Conservation (phyloP, 2,329 filamentous ascomycete genomes). For the Penicillium glabrum region DNA sequence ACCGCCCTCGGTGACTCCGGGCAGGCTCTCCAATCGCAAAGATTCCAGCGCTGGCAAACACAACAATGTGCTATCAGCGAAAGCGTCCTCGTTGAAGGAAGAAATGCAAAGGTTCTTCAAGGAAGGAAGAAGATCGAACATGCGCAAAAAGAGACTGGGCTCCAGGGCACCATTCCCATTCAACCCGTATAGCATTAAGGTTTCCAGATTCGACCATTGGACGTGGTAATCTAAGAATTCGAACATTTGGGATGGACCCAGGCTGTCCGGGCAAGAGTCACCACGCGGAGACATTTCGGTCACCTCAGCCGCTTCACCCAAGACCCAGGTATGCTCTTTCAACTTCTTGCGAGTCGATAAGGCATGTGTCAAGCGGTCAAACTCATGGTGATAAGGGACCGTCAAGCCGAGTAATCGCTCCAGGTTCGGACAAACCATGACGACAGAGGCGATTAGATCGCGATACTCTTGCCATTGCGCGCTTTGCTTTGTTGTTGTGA, state of each 20-base stretch:
- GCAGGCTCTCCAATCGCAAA: constrained; percentile 56
- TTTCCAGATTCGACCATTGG: constrained; percentile 53
- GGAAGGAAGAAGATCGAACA: constrained; percentile 53
- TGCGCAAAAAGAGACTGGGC: constrained; percentile 55
- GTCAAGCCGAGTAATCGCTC: constrained; percentile 56
- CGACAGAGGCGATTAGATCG: constrained; percentile 55
- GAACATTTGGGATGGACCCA: constrained; percentile 51
- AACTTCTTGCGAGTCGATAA: constrained; percentile 55
- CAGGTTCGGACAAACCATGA: constrained; percentile 60
- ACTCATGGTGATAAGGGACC: constrained; percentile 54
- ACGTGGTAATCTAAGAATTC: constrained; percentile 56
- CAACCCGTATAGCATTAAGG: constrained; percentile 53
- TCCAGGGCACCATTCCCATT: constrained; percentile 48
- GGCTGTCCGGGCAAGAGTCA: constrained; percentile 40
- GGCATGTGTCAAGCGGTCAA: constrained; percentile 56
- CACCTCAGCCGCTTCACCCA: constrained; percentile 47
- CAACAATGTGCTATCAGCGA: constrained; percentile 55
- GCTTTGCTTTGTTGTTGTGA: constrained; percentile 41
- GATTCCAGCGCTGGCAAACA: constrained; percentile 54
- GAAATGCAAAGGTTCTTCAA: constrained; percentile 56
- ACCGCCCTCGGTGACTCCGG: constrained; percentile 57
- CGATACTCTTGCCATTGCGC: constrained; percentile 50
- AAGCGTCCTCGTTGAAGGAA: constrained; percentile 54
- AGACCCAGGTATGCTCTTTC: constrained; percentile 58
- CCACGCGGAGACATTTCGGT: constrained; percentile 39